These are phyloP conservation scores for Sporothrix luriei DNA, from an alignment of 2,329 filamentous ascomycete genomes.

Conservation along the genomic window DNA sequence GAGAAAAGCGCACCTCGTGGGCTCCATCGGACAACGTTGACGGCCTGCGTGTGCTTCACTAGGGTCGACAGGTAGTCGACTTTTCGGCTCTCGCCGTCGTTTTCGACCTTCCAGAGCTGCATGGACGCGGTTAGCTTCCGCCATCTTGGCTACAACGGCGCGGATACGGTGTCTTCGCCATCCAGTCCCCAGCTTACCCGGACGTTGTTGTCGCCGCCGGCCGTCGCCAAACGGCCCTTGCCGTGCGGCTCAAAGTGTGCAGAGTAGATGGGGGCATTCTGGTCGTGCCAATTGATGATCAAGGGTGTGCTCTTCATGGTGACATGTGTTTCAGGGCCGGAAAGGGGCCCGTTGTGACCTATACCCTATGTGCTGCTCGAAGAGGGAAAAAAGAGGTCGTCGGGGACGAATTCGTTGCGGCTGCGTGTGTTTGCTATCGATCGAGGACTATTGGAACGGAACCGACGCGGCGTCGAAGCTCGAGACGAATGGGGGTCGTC, in stretches of 20 bases:
- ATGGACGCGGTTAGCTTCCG: conserved; percentile 19
- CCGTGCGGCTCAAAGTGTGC: conserved; percentile 93
- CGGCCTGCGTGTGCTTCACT: conserved; percentile 90
- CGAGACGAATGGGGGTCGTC: not conserved
- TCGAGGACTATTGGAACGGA: not conserved
- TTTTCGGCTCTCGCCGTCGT: conserved; percentile 80
- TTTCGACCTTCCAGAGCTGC: conserved; percentile 88
- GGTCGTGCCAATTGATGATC: conserved; percentile 98
- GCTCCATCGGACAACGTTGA: conserved; percentile 96
- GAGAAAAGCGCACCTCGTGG: conserved; percentile 70
- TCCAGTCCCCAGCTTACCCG: conserved; percentile 61
- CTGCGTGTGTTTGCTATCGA: not conserved
- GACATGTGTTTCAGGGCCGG: conserved; percentile 38
- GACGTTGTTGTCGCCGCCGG: conserved; percentile 95
- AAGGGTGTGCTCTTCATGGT: conserved; percentile 94
- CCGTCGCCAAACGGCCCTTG: conserved; percentile 89
- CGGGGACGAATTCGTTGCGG: not conserved
- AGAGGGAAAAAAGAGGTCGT: not conserved
- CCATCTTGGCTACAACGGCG: not conserved
- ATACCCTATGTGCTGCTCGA: not conserved
- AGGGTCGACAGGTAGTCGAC: conserved; percentile 92
- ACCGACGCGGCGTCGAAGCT: not conserved
- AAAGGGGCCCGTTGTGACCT: not conserved
- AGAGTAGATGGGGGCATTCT: conserved; percentile 95
- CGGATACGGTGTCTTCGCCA: not conserved